Evolutionary conservation across 495 filamentous ascomycete genomes (phyloP), one percentile per base, ranked within the genome.

Genomic region (Hyaloscypha hepaticicola): DNA sequence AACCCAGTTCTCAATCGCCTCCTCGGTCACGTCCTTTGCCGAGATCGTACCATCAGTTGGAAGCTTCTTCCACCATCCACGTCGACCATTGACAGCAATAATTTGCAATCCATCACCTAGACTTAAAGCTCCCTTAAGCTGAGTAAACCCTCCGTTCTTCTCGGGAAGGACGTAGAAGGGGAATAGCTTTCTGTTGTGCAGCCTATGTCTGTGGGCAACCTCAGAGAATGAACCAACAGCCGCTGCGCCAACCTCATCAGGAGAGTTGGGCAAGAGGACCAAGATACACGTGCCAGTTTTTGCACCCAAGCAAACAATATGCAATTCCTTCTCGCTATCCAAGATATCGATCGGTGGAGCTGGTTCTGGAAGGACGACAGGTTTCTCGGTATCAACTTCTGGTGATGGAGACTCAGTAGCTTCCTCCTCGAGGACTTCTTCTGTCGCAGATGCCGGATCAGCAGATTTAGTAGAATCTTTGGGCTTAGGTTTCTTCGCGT

Each of bases 221-320:
- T 92, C 84, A 11, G 91, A 84, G 5, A 97, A 75, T 58, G 81
- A 85, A n/a, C 77, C 71, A 11, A 96, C 77, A 0, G 85, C 91
- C 62, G 83, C 71, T 74, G 82, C 66, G 73, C 72, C 83, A 4
- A 79, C 75, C 31, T 87, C 86, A 26, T 80, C 78, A 28, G 78
- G 75, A 28, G 77, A 63, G 4, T 80, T 74, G 2, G 91, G 86
- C 9, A 93, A 81, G 33, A 98, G 82, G 4, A 88, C 91, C 9
- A 99, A 83, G 16, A 99, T 83, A 73, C 96, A 98, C 16, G 91
- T 96, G 59, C 85, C 83, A 2, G 93, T 88, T 72, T 91, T 93
- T 19, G 83, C 76, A 14, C 81, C 85, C 33, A 98, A 78, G 73
- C 95, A 99, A 61, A 84, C 80, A 51, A 86, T 79, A 49, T 83